Percentiles rank a stretch among this genome's conserved stretches.
phyloP scores from a whole-genome alignment of 805 yeast species.

The Schwanniomyces occidentalis region DNA sequence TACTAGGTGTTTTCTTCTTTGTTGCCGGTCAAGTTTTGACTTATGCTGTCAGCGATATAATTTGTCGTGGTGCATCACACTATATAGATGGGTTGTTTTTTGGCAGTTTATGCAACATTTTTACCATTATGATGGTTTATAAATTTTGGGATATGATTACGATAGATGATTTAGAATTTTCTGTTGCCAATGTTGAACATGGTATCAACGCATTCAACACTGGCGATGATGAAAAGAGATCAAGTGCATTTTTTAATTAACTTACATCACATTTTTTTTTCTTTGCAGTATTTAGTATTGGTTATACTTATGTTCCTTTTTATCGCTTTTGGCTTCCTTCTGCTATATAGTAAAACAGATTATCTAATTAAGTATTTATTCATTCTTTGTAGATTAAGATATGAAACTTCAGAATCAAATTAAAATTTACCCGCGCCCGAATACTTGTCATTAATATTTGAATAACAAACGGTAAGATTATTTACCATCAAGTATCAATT shows the following conservation, averaged over 20 bases:
- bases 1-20: slow-evolving; percentile 70
- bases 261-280: too few species aligned
- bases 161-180: slow-evolving; percentile 89
- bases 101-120: slow-evolving; percentile 75
- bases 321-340: too few species aligned
- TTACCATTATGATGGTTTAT: slow-evolving; percentile 91
- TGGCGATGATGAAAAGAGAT: slow-evolving; percentile 34
- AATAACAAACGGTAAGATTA: too few species aligned
- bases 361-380: too few species aligned
- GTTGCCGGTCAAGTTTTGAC: slow-evolving; percentile 75
- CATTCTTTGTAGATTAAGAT: too few species aligned
- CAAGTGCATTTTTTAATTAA: slow-evolving; percentile 14
- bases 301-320: too few species aligned
- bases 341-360: too few species aligned
- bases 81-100: slow-evolving; percentile 90
- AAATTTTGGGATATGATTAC: slow-evolving; percentile 97
- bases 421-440: too few species aligned
- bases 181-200: slow-evolving; percentile 53
- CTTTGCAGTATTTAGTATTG: too few species aligned
- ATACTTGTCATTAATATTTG: too few species aligned
- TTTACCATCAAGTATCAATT: too few species aligned
- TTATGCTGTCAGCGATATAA: slow-evolving; percentile 63
- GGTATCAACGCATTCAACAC: slow-evolving; percentile 31
- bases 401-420: too few species aligned
- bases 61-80: slow-evolving; percentile 76